Base-by-base conservation (phyloP, 345 rosid genomes). In the Salix brachista region DNA sequence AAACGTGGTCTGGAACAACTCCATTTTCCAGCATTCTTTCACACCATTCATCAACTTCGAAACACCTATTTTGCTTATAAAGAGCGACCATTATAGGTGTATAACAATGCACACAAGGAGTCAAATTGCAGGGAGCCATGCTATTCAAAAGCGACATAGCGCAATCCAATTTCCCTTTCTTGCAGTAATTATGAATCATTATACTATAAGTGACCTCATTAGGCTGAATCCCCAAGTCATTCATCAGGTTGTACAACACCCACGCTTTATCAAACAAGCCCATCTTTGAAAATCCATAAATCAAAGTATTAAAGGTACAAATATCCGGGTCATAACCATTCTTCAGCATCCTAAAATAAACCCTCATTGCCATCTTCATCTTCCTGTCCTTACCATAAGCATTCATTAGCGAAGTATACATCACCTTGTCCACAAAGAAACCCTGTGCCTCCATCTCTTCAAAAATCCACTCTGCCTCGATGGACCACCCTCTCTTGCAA, bases 291-390 rank as follows among this genome's bases (percentile, higher is more conserved):
- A 87, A 89, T 68, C 94, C 92, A 73, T 85, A 82, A 75, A 91
- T 91, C 85, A 92, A 76, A 18, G 91, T 90, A 76, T 88, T 89
- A 73, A 77, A 88, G 42, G 88, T 82, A 80, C 74, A 87, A 78
- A 65, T 50, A 78, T 92, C 97, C 13, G 86, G 84, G 76, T 82
- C 86, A 77, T 88, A 85, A 5, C 88, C 86, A 62, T 32, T 79
- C 87, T 90, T 89, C 4, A 88, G 83, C 97, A 92, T 92, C 84
- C 88, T 83, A 60, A 80, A 76, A 82, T 76, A 89, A 76, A 89
- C 80, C 79, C 82, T 80, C 87, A 85, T 79, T 0, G 90, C 94
- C 92, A 88, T 89, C 79, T 86, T 83, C 87, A 90, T 83, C 77
- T 85, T 80, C 79, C 83, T 88, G 56, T 80, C 82, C 79, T 78